Conservation (phyloP, 2,329 filamentous ascomycete genomes). For the Metarhizium anisopliae region DNA sequence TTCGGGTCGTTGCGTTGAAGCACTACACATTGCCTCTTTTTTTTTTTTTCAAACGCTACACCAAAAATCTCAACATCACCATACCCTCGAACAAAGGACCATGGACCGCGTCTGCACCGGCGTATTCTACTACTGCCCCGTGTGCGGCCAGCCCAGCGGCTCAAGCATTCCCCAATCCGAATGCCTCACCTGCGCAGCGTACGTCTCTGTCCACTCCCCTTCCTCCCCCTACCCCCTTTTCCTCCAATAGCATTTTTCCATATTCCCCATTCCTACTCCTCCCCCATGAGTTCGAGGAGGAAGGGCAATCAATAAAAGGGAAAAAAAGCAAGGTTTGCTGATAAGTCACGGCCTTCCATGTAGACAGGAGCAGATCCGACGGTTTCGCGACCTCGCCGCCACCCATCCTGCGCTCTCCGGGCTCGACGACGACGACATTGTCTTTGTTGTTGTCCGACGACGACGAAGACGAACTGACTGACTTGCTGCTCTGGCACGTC, state of each 20-base stretch:
- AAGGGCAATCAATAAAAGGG: not conserved
- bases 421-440: not conserved
- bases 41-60: not conserved
- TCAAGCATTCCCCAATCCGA: constrained; percentile 9
- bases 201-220: not conserved
- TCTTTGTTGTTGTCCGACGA: not conserved
- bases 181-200: constrained; percentile 13
- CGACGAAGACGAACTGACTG: not conserved
- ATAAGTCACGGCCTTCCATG: not conserved
- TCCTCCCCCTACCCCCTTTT: not conserved
- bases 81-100: not conserved
- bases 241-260: not conserved
- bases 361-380: not conserved
- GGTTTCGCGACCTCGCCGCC: not conserved
- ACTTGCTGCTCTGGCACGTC: not conserved
- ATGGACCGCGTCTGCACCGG: constrained; percentile 7
- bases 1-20: not conserved
- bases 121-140: constrained; percentile 8
- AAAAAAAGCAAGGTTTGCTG: not conserved
- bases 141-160: constrained; percentile 11
- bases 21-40: not conserved
- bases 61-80: not conserved
- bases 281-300: not conserved
- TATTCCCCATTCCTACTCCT: not conserved
- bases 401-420: not conserved